These are phyloP conservation scores for Salvia miltiorrhiza DNA, from an alignment of 257 asterid species.

Conservation along the genomic window DNA sequence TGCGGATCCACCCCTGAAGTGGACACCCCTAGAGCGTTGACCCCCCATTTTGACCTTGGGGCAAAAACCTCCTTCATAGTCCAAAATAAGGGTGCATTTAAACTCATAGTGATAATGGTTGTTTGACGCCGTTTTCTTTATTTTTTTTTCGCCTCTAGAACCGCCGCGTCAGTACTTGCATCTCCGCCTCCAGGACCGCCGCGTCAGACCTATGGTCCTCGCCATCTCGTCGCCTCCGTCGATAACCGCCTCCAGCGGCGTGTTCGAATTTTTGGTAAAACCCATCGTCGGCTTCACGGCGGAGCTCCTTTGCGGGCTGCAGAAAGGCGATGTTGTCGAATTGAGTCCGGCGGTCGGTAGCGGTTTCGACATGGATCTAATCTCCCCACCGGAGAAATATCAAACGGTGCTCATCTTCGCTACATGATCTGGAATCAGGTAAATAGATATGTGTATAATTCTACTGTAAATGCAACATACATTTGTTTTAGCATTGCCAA, in stretches of 20 bases:
- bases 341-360: slow-evolving; percentile 70
- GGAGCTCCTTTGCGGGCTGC: slow-evolving; percentile 65
- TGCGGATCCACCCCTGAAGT: too few relatives aligned
- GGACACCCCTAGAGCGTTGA: too few relatives aligned
- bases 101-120: too few relatives aligned
- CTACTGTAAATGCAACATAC: neutral
- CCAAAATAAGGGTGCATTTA: too few relatives aligned
- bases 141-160: slow-evolving; percentile 41
- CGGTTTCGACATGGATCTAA: slow-evolving; percentile 64
- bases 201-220: too few relatives aligned
- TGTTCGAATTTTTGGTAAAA: slow-evolving; percentile 77
- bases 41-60: too few relatives aligned
- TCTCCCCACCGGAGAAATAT: slow-evolving; percentile 62
- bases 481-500: neutral
- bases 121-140: too few relatives aligned
- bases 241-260: slow-evolving; percentile 49
- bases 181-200: slow-evolving; percentile 32
- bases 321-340: slow-evolving; percentile 77
- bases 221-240: slow-evolving; percentile 94
- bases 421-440: slow-evolving; percentile 96
- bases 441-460: neutral
- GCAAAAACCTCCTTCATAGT: too few relatives aligned
- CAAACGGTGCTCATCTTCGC: slow-evolving; percentile 85
- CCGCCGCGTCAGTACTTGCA: too few relatives aligned
- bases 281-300: slow-evolving; percentile 75